phyloP scores from a whole-genome alignment of 805 yeast species.

The Alloascoidea africana region DNA sequence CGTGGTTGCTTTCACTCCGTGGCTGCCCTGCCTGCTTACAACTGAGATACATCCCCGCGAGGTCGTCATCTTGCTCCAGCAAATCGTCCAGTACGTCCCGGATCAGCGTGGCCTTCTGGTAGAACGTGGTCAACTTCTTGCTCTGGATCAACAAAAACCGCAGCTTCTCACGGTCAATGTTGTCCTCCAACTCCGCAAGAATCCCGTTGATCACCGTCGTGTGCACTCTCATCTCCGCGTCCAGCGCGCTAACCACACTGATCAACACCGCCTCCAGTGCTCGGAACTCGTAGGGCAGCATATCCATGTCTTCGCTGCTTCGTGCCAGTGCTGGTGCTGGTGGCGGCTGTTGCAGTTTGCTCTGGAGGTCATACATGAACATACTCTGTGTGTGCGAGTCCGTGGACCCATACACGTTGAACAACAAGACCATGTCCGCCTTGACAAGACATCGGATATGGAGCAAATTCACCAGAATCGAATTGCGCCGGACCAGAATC shows the following conservation, averaged over 20 bases:
- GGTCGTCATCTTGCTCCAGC: slow-evolving; percentile 75
- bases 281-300: slow-evolving; percentile 75
- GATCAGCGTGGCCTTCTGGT: slow-evolving; percentile 69
- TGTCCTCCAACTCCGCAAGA: slow-evolving; percentile 62
- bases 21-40: slow-evolving; percentile 33
- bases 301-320: slow-evolving; percentile 19
- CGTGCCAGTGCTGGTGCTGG: too few species aligned
- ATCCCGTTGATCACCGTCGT: slow-evolving; percentile 61
- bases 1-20: slow-evolving; percentile 48
- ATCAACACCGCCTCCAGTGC: slow-evolving; percentile 82
- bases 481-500: slow-evolving; percentile 61
- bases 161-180: slow-evolving; percentile 67
- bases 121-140: slow-evolving; percentile 70
- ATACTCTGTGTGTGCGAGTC: slow-evolving; percentile 54
- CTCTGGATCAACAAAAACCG: slow-evolving; percentile 70
- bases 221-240: slow-evolving; percentile 79
- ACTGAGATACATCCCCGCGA: slow-evolving; percentile 68
- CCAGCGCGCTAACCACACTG: slow-evolving; percentile 62
- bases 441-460: slow-evolving; percentile 87
- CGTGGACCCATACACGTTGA: slow-evolving; percentile 56
- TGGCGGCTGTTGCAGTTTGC: slow-evolving; percentile 38
- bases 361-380: slow-evolving; percentile 68
- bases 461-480: slow-evolving; percentile 68
- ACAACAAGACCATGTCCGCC: slow-evolving; percentile 62
- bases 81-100: slow-evolving; percentile 77